Conservation (phyloP, 148 eudicot genomes). For the Gaultheria prostrata region DNA sequence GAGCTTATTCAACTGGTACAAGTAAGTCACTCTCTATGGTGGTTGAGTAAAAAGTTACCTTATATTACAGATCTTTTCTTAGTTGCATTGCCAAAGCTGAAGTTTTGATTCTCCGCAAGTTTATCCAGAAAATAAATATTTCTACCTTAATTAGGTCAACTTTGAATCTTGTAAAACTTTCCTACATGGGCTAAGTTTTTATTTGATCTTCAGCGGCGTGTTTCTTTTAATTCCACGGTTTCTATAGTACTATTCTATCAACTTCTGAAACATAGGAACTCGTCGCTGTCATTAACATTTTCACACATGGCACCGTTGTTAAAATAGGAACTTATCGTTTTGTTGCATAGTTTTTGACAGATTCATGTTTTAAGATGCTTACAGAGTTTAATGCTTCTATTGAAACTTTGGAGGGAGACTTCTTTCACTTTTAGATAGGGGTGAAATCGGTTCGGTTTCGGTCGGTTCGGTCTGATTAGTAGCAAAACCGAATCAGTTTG, state of each 20-base stretch:
- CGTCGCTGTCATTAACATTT: neutral
- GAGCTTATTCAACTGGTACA: conserved; percentile 92
- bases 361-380: conserved; percentile 7
- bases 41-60: neutral
- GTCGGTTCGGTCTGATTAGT: no score
- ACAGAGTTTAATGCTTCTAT: neutral
- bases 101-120: neutral
- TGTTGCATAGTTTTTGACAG: neutral
- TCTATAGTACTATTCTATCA: neutral
- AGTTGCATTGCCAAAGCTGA: neutral
- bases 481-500: no score
- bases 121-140: neutral
- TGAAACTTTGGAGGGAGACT: neutral
- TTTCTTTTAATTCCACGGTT: neutral
- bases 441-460: no score
- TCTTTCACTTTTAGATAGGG: neutral
- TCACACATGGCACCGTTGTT: neutral
- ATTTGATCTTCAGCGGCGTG: neutral
- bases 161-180: neutral
- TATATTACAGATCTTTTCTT: neutral
- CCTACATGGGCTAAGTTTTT: neutral
- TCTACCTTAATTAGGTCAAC: neutral
- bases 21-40: conserved; percentile 59
- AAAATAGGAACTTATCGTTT: neutral
- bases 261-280: neutral